These are phyloP conservation scores for Coprinopsis marcescibilis DNA, from an alignment of 768 basidiomycete genomes.

Conservation along the genomic window DNA sequence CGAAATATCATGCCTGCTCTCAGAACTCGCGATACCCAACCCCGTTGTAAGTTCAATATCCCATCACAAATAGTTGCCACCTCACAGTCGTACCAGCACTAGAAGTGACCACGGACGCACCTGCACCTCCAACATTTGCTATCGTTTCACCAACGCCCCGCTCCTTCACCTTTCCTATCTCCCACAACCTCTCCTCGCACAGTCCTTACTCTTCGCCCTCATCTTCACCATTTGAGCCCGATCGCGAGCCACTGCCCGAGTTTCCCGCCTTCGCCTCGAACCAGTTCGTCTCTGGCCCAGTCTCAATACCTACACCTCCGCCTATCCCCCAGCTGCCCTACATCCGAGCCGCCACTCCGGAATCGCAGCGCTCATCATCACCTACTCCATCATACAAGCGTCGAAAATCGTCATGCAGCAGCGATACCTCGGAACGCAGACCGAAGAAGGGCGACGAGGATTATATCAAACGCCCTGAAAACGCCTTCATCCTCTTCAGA, in stretches of 20 bases:
- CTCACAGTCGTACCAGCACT: constrained; percentile 42
- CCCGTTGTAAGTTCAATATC: constrained; percentile 33
- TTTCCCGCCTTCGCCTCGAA: constrained; percentile 15
- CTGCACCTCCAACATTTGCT: constrained; percentile 46
- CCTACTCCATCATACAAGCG: constrained; percentile 39
- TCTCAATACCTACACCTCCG: constrained; percentile 9
- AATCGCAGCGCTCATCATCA: constrained; percentile 34
- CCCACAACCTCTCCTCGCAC: constrained; percentile 53
- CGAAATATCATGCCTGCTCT: constrained; percentile 65
- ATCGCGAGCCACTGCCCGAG: constrained; percentile 49
- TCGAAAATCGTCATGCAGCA: constrained; percentile 45
- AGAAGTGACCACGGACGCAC: constrained; percentile 67
- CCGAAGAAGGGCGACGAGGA: constrained; percentile 74
- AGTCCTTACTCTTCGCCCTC: constrained; percentile 64
- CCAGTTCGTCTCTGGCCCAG: constrained; percentile 9
- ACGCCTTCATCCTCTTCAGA: constrained; percentile 82
- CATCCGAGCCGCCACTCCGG: constrained; percentile 38
- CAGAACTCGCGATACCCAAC: constrained; percentile 71
- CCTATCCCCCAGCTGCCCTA: constrained; percentile 19
- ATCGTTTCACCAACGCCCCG: constrained; percentile 69
- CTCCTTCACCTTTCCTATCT: constrained; percentile 62
- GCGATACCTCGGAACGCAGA: constrained; percentile 45
- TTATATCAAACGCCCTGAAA: constrained; percentile 80
- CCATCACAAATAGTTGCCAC: constrained; percentile 8
- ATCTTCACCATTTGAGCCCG: constrained; percentile 70